phyloP scores from a whole-genome alignment of 176 grass and related monocot species.

The Neostapfia colusana region DNA sequence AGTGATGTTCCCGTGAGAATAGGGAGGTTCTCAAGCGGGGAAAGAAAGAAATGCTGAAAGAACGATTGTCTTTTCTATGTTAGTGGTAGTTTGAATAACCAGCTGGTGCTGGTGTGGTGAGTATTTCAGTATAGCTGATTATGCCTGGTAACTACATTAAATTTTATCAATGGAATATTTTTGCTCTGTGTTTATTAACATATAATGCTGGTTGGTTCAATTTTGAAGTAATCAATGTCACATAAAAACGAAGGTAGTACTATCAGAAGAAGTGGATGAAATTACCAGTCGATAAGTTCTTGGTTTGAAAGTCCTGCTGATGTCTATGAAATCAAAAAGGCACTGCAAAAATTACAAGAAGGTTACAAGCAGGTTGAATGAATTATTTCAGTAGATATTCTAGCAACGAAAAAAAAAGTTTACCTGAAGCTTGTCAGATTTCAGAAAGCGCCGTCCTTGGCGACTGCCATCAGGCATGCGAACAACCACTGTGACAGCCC shows the following conservation, averaged over 20 bases:
- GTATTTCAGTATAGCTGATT: background rate
- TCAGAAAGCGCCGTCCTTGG: conserved; percentile 73
- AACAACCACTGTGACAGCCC: conserved; percentile 81
- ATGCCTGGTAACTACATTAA: conserved; percentile 9
- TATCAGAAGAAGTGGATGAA: conserved; percentile 3
- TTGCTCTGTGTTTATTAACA: background rate
- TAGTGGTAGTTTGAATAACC: background rate
- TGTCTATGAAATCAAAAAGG: conserved; percentile 92
- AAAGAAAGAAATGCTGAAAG: background rate
- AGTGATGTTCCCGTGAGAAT: background rate
- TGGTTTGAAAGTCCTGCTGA: conserved; percentile 86
- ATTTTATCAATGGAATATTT: conserved; percentile 15
- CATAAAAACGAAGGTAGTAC: background rate
- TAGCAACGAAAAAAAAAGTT: conserved; percentile 20
- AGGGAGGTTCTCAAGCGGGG: background rate
- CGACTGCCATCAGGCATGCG: conserved; percentile 89
- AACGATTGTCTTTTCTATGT: background rate
- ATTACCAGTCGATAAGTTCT: conserved; percentile 92
- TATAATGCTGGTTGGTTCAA: background rate
- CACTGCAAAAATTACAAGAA: conserved; percentile 55
- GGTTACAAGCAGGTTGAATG: conserved; percentile 32
- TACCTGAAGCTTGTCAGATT: conserved; percentile 92
- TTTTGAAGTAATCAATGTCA: too few relatives aligned
- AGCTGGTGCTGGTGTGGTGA: background rate
- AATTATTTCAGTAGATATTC: conserved; percentile 22